Evolutionary conservation across 768 basidiomycete genomes (phyloP).

Genomic region (Leucogyrophana mollusca): DNA sequence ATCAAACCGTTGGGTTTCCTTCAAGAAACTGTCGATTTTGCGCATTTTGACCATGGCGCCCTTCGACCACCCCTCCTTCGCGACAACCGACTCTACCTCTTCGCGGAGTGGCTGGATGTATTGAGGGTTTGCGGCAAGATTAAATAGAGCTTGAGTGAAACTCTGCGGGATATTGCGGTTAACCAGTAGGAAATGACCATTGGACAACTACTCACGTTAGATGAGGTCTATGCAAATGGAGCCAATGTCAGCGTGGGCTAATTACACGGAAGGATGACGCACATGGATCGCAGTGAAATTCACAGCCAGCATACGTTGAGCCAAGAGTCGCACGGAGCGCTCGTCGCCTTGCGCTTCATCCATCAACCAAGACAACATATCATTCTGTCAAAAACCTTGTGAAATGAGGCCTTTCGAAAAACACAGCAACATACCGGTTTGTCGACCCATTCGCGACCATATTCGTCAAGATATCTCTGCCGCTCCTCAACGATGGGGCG

Average conservation of each 20-base stretch:
- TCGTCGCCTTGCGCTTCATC: constrained; percentile 21
- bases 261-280: not conserved
- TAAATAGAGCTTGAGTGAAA: constrained; percentile 33
- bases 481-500: constrained; percentile 32
- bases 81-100: constrained; percentile 32
- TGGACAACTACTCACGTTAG: constrained; percentile 9
- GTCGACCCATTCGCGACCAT: constrained; percentile 25
- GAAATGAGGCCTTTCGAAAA: not conserved
- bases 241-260: not conserved
- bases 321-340: constrained; percentile 17
- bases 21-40: constrained; percentile 42
- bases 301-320: too few species aligned
- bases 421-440: constrained; percentile 28
- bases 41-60: constrained; percentile 26
- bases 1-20: constrained; percentile 32
- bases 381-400: constrained; percentile 5
- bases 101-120: constrained; percentile 34
- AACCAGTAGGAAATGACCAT: not conserved
- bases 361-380: constrained; percentile 32
- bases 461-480: constrained; percentile 15
- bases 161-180: constrained; percentile 13
- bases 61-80: constrained; percentile 29
- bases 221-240: constrained; percentile 13
- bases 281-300: constrained; percentile 18
- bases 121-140: constrained; percentile 35